These are phyloP conservation scores for Bidens hawaiensis DNA, from an alignment of 140 eudicot genomes.

Conservation along the genomic window DNA sequence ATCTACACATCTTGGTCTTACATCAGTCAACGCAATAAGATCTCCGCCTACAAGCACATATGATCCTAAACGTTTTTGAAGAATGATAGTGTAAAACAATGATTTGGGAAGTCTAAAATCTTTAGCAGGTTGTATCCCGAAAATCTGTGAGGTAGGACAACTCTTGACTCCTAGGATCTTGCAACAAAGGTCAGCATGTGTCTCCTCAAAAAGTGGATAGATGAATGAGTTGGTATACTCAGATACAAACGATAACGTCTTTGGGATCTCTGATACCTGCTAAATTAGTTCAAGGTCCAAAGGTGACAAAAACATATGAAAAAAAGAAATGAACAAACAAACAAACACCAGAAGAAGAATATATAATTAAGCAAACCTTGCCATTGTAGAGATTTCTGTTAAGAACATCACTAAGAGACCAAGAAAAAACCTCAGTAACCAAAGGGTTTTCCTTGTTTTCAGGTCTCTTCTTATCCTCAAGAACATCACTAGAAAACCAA, in stretches of 20 bases:
- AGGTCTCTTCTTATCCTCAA: slow-evolving; percentile 14
- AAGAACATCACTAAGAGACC: slow-evolving; percentile 28
- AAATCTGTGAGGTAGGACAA: slow-evolving; percentile 22
- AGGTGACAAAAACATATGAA: neutral
- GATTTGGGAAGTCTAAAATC: slow-evolving; percentile 12
- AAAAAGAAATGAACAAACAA: neutral
- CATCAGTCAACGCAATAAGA: slow-evolving; percentile 52
- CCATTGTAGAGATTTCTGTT: slow-evolving; percentile 19
- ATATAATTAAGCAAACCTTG: slow-evolving; percentile 23
- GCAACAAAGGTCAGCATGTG: slow-evolving; percentile 30
- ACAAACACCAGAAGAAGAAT: too few relatives aligned
- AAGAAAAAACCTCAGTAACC: slow-evolving; percentile 26
- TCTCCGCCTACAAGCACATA: slow-evolving; percentile 61
- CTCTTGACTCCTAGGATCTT: slow-evolving; percentile 19
- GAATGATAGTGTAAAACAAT: slow-evolving; percentile 24
- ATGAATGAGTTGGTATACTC: slow-evolving; percentile 24
- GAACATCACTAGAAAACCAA: too few relatives aligned
- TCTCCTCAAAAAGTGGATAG: slow-evolving; percentile 32
- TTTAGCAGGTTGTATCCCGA: neutral
- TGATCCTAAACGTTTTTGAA: neutral
- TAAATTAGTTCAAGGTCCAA: neutral
- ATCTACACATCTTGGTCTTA: slow-evolving; percentile 46
- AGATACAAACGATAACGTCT: slow-evolving; percentile 23
- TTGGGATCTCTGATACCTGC: slow-evolving; percentile 33
- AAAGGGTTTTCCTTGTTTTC: slow-evolving; percentile 1